Evolutionary conservation across 345 rosid species (phyloP).

Genomic region (Sonneratia caseolaris): DNA sequence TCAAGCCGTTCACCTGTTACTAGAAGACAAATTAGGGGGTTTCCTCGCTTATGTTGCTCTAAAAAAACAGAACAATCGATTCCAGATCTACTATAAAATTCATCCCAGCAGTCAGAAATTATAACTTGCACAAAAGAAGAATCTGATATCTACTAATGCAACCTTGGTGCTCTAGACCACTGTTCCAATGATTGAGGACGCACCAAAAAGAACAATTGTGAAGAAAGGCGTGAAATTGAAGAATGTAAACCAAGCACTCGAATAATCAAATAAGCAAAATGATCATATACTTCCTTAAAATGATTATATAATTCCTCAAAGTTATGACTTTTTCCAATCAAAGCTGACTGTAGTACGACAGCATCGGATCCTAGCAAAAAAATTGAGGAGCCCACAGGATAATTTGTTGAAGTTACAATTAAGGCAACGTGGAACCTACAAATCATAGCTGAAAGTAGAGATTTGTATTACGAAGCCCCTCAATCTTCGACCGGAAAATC

Average conservation of each 20-base stretch:
- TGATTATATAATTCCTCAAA: neutral
- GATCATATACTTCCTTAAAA: neutral
- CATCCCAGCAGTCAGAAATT: neutral
- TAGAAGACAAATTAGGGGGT: neutral
- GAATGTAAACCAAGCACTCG: neutral
- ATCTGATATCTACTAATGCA: neutral
- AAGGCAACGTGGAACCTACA: neutral
- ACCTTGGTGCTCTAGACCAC: neutral
- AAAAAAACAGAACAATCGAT: no score
- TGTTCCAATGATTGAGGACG: no score
- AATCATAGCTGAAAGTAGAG: neutral
- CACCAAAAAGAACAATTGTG: neutral
- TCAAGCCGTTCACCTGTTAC: neutral
- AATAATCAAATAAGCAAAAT: neutral
- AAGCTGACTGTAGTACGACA: neutral
- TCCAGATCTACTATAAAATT: no score
- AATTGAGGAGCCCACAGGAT: neutral
- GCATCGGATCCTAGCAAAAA: neutral
- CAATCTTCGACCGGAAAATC: neutral
- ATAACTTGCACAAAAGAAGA: neutral
- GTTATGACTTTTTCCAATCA: neutral
- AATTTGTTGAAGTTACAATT: neutral
- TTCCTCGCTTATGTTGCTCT: no score
- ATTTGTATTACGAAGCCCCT: neutral
- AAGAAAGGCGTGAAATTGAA: neutral